These are phyloP conservation scores for Lactifluus subvellereus DNA, from an alignment of 768 basidiomycete genomes.

Conservation along the genomic window DNA sequence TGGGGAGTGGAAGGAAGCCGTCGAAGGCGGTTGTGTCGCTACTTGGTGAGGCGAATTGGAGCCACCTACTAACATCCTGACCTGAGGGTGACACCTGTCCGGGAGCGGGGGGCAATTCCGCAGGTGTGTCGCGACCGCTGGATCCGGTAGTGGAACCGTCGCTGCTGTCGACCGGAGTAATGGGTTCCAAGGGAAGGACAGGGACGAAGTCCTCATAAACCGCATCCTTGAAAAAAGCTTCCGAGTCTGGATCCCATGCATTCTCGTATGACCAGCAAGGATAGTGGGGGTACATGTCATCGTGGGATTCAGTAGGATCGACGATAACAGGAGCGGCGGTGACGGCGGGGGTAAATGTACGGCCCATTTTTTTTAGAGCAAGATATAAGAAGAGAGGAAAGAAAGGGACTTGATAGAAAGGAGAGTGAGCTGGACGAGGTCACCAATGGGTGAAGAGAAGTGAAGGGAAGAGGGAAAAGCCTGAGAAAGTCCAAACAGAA, in stretches of 20 bases:
- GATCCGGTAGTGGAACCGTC: constrained; percentile 19
- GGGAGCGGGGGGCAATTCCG: constrained; percentile 12
- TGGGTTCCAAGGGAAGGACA: constrained; percentile 16
- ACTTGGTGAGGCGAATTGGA: neutral
- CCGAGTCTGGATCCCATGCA: constrained; percentile 25
- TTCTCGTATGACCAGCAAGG: constrained; percentile 24
- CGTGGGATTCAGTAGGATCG: constrained; percentile 14
- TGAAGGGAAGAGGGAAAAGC: neutral
- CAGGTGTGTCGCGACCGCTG: constrained; percentile 22
- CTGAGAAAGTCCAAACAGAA: neutral
- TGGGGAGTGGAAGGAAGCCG: neutral
- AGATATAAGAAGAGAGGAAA: constrained; percentile 4
- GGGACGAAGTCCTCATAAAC: constrained; percentile 23
- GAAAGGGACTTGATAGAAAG: constrained; percentile 12
- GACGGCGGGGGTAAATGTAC: constrained; percentile 15
- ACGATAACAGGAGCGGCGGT: constrained; percentile 13
- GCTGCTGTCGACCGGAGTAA: constrained; percentile 16
- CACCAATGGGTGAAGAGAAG: neutral
- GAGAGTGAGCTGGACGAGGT: constrained; percentile 13
- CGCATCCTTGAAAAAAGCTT: constrained; percentile 26
- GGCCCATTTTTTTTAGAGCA: constrained; percentile 21
- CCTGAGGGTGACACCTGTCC: constrained; percentile 2
- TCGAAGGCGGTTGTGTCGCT: neutral
- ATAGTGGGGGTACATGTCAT: constrained; percentile 14
- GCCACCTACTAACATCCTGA: constrained; percentile 13